These are phyloP conservation scores for Pseudisothecium myosuroides DNA, from an alignment of 225 moss, liverwort and hornwort genomes.

Conservation along the genomic window DNA sequence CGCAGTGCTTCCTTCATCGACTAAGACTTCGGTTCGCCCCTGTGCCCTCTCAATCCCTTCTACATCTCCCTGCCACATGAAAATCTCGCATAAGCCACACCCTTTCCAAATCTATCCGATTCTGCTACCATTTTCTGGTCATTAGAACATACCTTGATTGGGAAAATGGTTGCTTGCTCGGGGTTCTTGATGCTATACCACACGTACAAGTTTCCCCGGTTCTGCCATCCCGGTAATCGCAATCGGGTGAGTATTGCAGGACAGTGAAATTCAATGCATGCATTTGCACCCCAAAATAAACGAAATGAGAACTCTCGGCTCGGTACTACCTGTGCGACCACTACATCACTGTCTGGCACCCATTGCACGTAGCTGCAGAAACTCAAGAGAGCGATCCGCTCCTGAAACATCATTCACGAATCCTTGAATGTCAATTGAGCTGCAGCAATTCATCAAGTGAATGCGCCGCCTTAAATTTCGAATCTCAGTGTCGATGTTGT, in stretches of 20 bases:
- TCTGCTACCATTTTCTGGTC: not conserved
- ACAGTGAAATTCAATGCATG: not conserved
- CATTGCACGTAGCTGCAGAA: conserved; percentile 97
- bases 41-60: conserved; percentile 82
- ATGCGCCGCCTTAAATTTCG: not conserved
- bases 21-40: conserved; percentile 77
- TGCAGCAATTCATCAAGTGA: not conserved
- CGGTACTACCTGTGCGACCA: conserved; percentile 70
- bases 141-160: conserved; percentile 52
- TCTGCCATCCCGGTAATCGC: conserved; percentile 25
- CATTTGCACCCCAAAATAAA: not conserved
- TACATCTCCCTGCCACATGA: conserved; percentile 68
- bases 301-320: not conserved
- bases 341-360: conserved; percentile 91
- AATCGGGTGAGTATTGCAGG: not conserved
- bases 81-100: not conserved
- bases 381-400: conserved; percentile 62
- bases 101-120: not conserved
- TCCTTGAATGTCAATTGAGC: not conserved
- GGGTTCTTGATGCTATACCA: conserved; percentile 92
- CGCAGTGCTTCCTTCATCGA: conserved; percentile 63
- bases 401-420: conserved; percentile 30
- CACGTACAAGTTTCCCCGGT: conserved; percentile 59
- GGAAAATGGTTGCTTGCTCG: conserved; percentile 73
- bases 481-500: not conserved